Evolutionary conservation across 352 stramenopile species (phyloP).

Genomic region (Salisapilia sapeloensis): DNA sequence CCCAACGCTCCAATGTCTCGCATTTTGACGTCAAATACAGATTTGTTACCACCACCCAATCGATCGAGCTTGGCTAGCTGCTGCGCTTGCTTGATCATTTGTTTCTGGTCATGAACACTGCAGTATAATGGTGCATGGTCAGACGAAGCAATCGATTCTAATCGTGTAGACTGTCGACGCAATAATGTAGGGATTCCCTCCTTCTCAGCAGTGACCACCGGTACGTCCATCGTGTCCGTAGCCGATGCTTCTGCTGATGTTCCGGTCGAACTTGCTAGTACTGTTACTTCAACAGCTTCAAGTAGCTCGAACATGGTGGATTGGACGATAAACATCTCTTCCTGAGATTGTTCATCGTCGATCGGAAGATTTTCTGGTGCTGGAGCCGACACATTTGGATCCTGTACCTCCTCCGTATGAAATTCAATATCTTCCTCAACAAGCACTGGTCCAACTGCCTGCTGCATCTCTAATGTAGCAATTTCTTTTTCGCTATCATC

Average conservation of each 20-base stretch:
- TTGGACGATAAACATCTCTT: too few species aligned
- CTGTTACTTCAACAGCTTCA: too few species aligned
- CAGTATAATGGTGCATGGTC: background rate
- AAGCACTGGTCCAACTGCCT: too few species aligned
- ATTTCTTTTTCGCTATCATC: too few species aligned
- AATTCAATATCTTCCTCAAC: too few species aligned
- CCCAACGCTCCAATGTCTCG: conserved; percentile 24
- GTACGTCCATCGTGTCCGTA: background rate
- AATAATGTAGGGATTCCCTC: background rate
- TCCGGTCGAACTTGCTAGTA: too few species aligned
- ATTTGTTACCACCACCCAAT: conserved; percentile 15
- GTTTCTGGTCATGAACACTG: background rate
- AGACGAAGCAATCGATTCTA: background rate
- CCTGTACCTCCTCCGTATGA: too few species aligned
- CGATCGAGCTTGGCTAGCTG: conserved; percentile 10
- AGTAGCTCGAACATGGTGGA: too few species aligned
- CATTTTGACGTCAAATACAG: conserved; percentile 12
- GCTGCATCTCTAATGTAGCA: too few species aligned
- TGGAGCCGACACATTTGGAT: too few species aligned
- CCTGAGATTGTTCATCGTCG: too few species aligned
- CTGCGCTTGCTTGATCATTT: conserved; percentile 3
- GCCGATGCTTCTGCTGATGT: background rate
- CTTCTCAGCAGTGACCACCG: background rate
- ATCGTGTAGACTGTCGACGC: background rate
- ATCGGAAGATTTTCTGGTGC: too few species aligned